Evolutionary conservation across 2,329 filamentous ascomycete species (phyloP).

Genomic region (Colletotrichum tofieldiae): DNA sequence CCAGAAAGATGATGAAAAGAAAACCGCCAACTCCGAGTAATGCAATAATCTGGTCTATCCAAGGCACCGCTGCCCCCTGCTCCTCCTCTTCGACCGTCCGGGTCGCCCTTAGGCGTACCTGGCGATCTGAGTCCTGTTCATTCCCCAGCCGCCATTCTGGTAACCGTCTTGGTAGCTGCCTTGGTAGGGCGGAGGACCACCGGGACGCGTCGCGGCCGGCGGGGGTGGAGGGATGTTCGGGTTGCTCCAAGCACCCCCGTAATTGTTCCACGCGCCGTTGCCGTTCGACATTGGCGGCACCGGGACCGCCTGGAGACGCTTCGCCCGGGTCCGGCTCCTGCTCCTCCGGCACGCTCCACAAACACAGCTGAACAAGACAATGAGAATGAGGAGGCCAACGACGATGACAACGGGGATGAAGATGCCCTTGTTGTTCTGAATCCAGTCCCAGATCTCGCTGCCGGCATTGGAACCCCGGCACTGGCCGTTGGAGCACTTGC

Average conservation of each 20-base stretch:
- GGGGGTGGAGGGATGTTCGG: conserved; percentile 35
- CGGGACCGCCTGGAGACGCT: conserved; percentile 46
- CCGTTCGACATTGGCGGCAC: conserved; percentile 38
- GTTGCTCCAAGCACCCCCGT: conserved; percentile 41
- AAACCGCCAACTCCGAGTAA: conserved; percentile 41
- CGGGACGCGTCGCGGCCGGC: conserved; percentile 31
- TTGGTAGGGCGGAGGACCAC: conserved; percentile 24
- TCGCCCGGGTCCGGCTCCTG: conserved; percentile 43
- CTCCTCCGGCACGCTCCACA: conserved; percentile 57
- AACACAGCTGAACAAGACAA: conserved; percentile 77
- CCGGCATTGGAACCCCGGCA: conserved; percentile 81
- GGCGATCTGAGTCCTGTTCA: conserved; percentile 42
- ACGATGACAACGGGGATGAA: conserved; percentile 85
- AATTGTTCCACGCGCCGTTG: conserved; percentile 41
- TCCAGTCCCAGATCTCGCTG: conserved; percentile 82
- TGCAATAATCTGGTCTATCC: conserved; percentile 38
- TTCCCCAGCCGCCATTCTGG: conserved; percentile 32
- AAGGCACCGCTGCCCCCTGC: not conserved
- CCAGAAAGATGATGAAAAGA: conserved; percentile 10
- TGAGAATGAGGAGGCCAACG: conserved; percentile 79
- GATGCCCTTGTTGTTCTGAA: conserved; percentile 82
- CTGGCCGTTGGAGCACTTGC: conserved; percentile 82
- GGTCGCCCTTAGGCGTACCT: conserved; percentile 45
- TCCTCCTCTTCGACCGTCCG: not conserved
- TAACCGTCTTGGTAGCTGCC: conserved; percentile 13